phyloP scores from a whole-genome alignment of 1,139 yeast genomes.

The Yamadazyma songkhlaensis region DNA sequence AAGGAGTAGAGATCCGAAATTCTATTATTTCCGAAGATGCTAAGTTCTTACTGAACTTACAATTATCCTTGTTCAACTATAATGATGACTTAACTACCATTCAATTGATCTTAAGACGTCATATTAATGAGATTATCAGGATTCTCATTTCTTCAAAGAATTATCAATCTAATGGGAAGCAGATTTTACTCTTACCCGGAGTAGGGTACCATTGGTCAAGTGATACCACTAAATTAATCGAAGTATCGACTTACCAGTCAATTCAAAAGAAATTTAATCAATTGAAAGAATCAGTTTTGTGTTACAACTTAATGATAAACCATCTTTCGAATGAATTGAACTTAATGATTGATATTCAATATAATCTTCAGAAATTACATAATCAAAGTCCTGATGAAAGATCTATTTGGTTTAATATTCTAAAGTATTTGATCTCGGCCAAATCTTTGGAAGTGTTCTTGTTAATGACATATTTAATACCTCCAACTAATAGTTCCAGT shows the following conservation, averaged over 20 bases:
- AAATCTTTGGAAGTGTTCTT: slow-evolving; percentile 41
- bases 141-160: slow-evolving; percentile 41
- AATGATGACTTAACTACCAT: slow-evolving; percentile 50
- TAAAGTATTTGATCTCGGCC: slow-evolving; percentile 45
- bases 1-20: slow-evolving; percentile 16
- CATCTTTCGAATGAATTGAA: slow-evolving; percentile 42
- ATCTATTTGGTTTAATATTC: slow-evolving; percentile 44
- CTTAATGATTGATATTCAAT: slow-evolving; percentile 44
- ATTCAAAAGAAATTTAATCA: slow-evolving; percentile 38
- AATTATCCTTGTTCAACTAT: slow-evolving; percentile 41
- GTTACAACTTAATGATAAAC: slow-evolving; percentile 35
- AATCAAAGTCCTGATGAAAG: slow-evolving; percentile 18
- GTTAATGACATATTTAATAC: slow-evolving; percentile 41
- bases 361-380: slow-evolving; percentile 40
- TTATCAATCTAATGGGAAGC: slow-evolving; percentile 17
- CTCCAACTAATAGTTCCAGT: slow-evolving; percentile 43
- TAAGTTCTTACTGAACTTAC: slow-evolving; percentile 43
- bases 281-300: slow-evolving; percentile 31
- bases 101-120: slow-evolving; percentile 46
- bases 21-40: slow-evolving; percentile 50
- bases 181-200: slow-evolving; percentile 38
- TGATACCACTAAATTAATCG: slow-evolving; percentile 40
- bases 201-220: slow-evolving; percentile 45
- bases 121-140: slow-evolving; percentile 44
- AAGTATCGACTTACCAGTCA: slow-evolving; percentile 43